Evolutionary conservation across 768 basidiomycete species (phyloP).

Genomic region (Terana coerulea): DNA sequence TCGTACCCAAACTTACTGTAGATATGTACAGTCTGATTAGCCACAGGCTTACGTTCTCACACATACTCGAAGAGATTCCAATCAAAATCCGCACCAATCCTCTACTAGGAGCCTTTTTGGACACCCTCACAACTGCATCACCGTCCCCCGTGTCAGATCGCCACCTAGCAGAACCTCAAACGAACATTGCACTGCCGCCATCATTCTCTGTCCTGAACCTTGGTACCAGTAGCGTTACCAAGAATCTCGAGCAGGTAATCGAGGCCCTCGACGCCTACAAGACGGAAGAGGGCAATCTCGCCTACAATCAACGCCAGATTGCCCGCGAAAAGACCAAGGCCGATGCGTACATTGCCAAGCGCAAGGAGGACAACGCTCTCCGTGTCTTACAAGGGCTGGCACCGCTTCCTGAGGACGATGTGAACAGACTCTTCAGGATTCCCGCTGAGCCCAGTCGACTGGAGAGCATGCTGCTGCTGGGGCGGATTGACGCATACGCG

Average conservation of each 20-base stretch:
- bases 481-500: constrained; percentile 83
- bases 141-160: constrained; percentile 34
- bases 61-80: constrained; percentile 83
- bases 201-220: constrained; percentile 71
- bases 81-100: constrained; percentile 81
- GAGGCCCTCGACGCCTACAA: constrained; percentile 83
- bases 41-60: constrained; percentile 80
- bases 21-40: constrained; percentile 56
- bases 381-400: constrained; percentile 79
- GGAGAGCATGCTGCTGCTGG: constrained; percentile 81
- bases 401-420: constrained; percentile 85
- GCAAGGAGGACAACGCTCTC: constrained; percentile 82
- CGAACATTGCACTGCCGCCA: constrained; percentile 46
- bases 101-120: constrained; percentile 75
- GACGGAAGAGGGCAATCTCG: constrained; percentile 90
- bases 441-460: constrained; percentile 85
- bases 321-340: constrained; percentile 78
- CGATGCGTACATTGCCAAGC: constrained; percentile 76
- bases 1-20: neutral
- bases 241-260: constrained; percentile 79
- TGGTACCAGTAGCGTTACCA: constrained; percentile 63
- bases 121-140: constrained; percentile 51
- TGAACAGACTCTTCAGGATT: constrained; percentile 81
- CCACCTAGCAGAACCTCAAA: constrained; percentile 28
- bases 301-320: constrained; percentile 84